A percentile compares a stretch with the other conserved stretches of the same genome.
Conservation (phyloP, 2,329 filamentous ascomycete genomes). For the Exophiala oligosperma region DNA sequence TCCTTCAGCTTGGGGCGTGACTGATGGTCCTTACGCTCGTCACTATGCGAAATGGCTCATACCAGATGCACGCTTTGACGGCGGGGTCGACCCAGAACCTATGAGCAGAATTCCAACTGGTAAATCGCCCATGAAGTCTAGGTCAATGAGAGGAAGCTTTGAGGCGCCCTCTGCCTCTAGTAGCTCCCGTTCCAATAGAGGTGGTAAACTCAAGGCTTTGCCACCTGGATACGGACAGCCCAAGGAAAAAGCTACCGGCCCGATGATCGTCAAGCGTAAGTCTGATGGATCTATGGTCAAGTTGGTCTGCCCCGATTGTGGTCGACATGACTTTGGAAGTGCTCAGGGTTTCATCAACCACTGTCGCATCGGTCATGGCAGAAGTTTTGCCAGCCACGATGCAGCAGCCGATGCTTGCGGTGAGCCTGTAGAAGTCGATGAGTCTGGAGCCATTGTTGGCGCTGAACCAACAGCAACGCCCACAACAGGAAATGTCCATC, state of each 20-base stretch:
- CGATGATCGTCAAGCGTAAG: slow-evolving; percentile 79
- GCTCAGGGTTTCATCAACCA: slow-evolving; percentile 99
- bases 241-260: slow-evolving; percentile 75
- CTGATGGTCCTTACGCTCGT: slow-evolving; percentile 87
- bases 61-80: slow-evolving; percentile 83
- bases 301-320: slow-evolving; percentile 84
- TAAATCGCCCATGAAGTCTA: slow-evolving; percentile 63
- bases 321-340: slow-evolving; percentile 88
- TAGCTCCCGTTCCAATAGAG: slow-evolving; percentile 59
- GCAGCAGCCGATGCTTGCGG: slow-evolving; percentile 87
- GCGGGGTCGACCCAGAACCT: slow-evolving; percentile 43
- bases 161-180: slow-evolving; percentile 54
- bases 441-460: slow-evolving; percentile 51
- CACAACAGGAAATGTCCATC: slow-evolving; percentile 59
- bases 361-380: slow-evolving; percentile 90
- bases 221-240: slow-evolving; percentile 69
- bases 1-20: slow-evolving; percentile 86
- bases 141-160: slow-evolving; percentile 76
- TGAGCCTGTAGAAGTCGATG: slow-evolving; percentile 72
- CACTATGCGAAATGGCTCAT: slow-evolving; percentile 97
- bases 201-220: slow-evolving; percentile 64
- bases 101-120: slow-evolving; percentile 23
- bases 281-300: slow-evolving; percentile 83
- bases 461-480: slow-evolving; percentile 29
- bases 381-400: slow-evolving; percentile 94